A percentile compares a stretch with the other conserved stretches of the same genome.
These are phyloP conservation scores for Suzukiozyma palmioleophila DNA, from an alignment of 1,139 yeast species.

Conservation along the genomic window DNA sequence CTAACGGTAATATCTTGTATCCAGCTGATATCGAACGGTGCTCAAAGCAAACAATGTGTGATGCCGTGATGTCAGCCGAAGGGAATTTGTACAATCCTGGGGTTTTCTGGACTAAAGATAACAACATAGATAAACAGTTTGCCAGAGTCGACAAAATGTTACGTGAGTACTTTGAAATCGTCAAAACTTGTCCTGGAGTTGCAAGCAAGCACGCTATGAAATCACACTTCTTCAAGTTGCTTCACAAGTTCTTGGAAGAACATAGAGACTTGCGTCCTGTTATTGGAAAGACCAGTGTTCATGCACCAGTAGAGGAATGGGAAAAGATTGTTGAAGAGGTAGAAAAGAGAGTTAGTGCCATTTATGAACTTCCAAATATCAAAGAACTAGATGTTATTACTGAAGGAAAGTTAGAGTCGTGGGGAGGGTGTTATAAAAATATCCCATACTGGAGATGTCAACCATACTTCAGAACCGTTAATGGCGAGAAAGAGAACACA, in stretches of 20 bases:
- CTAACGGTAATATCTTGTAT: constrained; percentile 88
- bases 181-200: constrained; percentile 57
- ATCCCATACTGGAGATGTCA: constrained; percentile 98
- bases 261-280: constrained; percentile 75
- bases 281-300: constrained; percentile 56
- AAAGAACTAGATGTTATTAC: constrained; percentile 47
- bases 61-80: constrained; percentile 97
- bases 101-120: constrained; percentile 58
- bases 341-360: constrained; percentile 57
- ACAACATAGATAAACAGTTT: constrained; percentile 60
- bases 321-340: constrained; percentile 66
- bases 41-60: constrained; percentile 58
- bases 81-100: constrained; percentile 94
- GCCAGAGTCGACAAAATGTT: constrained; percentile 82
- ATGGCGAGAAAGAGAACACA: constrained; percentile 55
- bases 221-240: constrained; percentile 83
- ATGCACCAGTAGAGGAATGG: constrained; percentile 52
- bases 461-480: constrained; percentile 85
- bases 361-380: constrained; percentile 43
- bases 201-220: constrained; percentile 86
- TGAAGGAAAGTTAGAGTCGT: constrained; percentile 51
- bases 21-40: constrained; percentile 77
- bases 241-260: constrained; percentile 70
- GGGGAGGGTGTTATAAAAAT: constrained; percentile 79
- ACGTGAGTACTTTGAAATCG: constrained; percentile 86